Evolutionary conservation across 2,329 filamentous ascomycete species (phyloP), one percentile per base, ranked within the genome.

Genomic region (Thielaviopsis ethacetica): DNA sequence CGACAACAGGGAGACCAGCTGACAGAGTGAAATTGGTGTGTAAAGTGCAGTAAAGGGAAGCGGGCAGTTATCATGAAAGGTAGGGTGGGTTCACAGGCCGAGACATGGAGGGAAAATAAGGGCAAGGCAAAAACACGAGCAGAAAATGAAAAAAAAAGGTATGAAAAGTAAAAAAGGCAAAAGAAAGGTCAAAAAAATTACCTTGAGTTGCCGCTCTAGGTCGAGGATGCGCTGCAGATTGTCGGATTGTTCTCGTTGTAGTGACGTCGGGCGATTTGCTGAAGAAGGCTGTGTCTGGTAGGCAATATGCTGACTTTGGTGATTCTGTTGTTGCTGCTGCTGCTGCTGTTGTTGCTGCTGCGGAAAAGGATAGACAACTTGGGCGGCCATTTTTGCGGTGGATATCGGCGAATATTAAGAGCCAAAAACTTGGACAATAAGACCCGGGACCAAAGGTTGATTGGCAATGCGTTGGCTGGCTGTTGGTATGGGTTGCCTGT

Each of bases 141-240:
- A 41, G 27, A 24, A 13, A 24, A 17, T 17, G 15, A 50, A 17
- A 57, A 26, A 24, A 15, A 22, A 9, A 41, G 9, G 19, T 15
- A 34, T 47, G 30, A 27, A 56, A 44, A 24, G 9, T n/a, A 47
- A 56, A 27, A 24, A 13, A 22, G 2, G 34, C 5, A 47, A 15
- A 27, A 22, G 9, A 17, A 24, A 49, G 12, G 41, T 41, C 58
- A n/a, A n/a, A n/a, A n/a, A n/a, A n/a, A n/a, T 26, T 59, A 56
- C 58, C 53, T 52, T 34, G 50, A 59, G 58, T 47, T 59, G 58
- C 22, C 53, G 41, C 24, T 59, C 58, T 19, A 59, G n/a, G 24
- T 52, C 38, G n/a, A 59, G 58, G 41, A 59, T 26, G 5, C 53
- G 53, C 30, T 59, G 58, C 22, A 59, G 47, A 52, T 56, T 59